These are phyloP conservation scores for Hypoxylon fuscum DNA, from an alignment of 495 filamentous ascomycete species.

Conservation along the genomic window DNA sequence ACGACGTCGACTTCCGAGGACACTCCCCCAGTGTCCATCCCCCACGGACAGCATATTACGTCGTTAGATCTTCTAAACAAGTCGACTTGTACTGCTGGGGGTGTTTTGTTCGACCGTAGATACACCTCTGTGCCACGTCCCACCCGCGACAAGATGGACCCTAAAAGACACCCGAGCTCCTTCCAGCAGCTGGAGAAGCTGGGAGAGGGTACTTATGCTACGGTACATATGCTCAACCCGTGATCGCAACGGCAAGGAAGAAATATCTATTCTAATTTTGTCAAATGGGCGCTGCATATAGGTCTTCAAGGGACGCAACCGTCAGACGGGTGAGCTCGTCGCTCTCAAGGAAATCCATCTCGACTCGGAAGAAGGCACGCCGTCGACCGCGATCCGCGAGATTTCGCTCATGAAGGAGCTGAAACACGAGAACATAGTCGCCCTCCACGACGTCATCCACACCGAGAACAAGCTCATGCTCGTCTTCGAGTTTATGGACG, in stretches of 20 bases:
- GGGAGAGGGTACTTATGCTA: constrained; percentile 98
- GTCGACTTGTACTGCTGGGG: constrained; percentile 32
- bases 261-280: constrained; percentile 19
- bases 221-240: constrained; percentile 72
- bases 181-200: constrained; percentile 99
- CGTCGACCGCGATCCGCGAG: constrained; percentile 97
- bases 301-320: constrained; percentile 99
- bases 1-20: constrained; percentile 38
- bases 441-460: constrained; percentile 97
- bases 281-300: constrained; percentile 48
- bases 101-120: constrained; percentile 20
- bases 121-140: constrained; percentile 23
- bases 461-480: constrained; percentile 99
- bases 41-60: constrained; percentile 6
- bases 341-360: constrained; percentile 99
- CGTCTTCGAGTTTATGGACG: constrained; percentile 98
- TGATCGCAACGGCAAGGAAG: background rate
- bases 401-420: constrained; percentile 99
- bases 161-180: constrained; percentile 87
- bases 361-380: constrained; percentile 97
- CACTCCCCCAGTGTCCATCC: constrained; percentile 26
- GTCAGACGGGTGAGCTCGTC: constrained; percentile 94
- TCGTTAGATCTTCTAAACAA: constrained; percentile 23
- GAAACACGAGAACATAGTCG: constrained; percentile 97
- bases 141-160: constrained; percentile 71